phyloP scores from a whole-genome alignment of 1,284 basidiomycete species.

The Sanguinoderma infundibulare region DNA sequence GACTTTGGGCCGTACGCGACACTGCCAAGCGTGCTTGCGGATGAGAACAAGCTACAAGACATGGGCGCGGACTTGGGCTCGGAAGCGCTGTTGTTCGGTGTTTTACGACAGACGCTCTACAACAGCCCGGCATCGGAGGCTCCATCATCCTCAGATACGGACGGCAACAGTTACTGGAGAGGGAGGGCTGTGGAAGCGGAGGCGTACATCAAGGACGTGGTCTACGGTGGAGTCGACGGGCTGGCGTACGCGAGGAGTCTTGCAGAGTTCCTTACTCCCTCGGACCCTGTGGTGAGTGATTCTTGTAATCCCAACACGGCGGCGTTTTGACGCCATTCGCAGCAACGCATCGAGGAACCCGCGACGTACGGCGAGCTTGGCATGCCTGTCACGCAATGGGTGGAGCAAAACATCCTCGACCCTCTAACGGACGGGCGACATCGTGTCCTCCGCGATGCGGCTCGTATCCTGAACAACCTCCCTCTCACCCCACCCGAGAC shows the following conservation, averaged over 20 bases:
- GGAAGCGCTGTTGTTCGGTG: conserved; percentile 42
- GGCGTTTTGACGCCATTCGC: neutral
- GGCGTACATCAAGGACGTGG: conserved; percentile 66
- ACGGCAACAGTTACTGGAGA: conserved; percentile 49
- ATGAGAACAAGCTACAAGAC: conserved; percentile 47
- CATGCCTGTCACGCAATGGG: conserved; percentile 58
- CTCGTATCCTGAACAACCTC: conserved; percentile 29
- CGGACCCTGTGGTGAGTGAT: conserved; percentile 25
- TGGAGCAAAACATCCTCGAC: conserved; percentile 61
- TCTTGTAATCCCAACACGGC: neutral
- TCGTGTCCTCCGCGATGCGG: conserved; percentile 37
- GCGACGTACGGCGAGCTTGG: conserved; percentile 37
- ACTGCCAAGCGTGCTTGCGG: conserved; percentile 51
- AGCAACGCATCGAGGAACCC: conserved; percentile 21
- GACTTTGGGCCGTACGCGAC: conserved; percentile 68
- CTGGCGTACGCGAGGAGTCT: conserved; percentile 74
- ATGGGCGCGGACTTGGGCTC: conserved; percentile 36
- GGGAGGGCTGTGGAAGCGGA: conserved; percentile 56
- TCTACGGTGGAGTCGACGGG: conserved; percentile 77
- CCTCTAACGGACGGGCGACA: conserved; percentile 64
- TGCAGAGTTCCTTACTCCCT: conserved; percentile 62
- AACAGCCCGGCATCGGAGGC: neutral
- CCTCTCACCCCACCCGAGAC: conserved; percentile 7
- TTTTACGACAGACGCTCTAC: conserved; percentile 32
- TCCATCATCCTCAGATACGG: neutral